A percentile compares a stretch with the other conserved stretches of the same genome.
phyloP scores from a whole-genome alignment of 768 basidiomycete genomes.

The Mycena maculata region DNA sequence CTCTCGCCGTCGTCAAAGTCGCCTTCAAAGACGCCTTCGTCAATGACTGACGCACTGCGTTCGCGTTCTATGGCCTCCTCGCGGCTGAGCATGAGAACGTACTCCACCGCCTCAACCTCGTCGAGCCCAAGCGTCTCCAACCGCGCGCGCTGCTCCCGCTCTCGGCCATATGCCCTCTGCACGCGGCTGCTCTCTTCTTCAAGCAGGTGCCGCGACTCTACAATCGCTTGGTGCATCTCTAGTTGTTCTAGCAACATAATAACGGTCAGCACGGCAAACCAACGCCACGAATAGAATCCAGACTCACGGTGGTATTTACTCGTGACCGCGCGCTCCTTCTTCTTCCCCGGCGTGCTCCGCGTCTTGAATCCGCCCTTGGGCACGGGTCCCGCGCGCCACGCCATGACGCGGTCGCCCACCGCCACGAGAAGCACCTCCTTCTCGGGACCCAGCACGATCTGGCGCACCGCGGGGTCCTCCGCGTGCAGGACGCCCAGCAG shows the following conservation, averaged over 20 bases:
- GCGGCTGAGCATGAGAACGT: constrained; percentile 85
- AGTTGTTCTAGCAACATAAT: constrained; percentile 60
- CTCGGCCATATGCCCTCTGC: constrained; percentile 56
- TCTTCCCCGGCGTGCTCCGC: constrained; percentile 43
- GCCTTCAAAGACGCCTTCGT: constrained; percentile 69
- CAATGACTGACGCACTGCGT: constrained; percentile 41
- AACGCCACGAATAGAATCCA: neutral
- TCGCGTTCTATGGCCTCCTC: constrained; percentile 65
- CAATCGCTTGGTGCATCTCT: constrained; percentile 71
- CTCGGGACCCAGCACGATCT: constrained; percentile 67
- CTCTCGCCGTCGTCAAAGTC: constrained; percentile 58
- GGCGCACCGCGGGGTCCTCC: constrained; percentile 56
- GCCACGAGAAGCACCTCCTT: constrained; percentile 67
- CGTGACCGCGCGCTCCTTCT: constrained; percentile 45
- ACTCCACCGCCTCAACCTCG: constrained; percentile 82
- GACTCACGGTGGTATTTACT: constrained; percentile 61
- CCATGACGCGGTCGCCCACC: constrained; percentile 70
- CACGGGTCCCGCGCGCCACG: constrained; percentile 73
- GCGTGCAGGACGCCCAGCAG: constrained; percentile 31
- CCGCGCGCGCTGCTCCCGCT: constrained; percentile 67
- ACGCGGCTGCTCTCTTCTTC: constrained; percentile 59
- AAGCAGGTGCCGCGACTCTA: constrained; percentile 65
- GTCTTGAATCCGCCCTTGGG: constrained; percentile 49
- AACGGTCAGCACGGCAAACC: constrained; percentile 14
- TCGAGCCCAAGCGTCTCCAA: constrained; percentile 75